Evolutionary conservation across 805 yeast genomes (phyloP), one percentile per base, ranked within the genome.

Genomic region (Saccharomyces jurei): DNA sequence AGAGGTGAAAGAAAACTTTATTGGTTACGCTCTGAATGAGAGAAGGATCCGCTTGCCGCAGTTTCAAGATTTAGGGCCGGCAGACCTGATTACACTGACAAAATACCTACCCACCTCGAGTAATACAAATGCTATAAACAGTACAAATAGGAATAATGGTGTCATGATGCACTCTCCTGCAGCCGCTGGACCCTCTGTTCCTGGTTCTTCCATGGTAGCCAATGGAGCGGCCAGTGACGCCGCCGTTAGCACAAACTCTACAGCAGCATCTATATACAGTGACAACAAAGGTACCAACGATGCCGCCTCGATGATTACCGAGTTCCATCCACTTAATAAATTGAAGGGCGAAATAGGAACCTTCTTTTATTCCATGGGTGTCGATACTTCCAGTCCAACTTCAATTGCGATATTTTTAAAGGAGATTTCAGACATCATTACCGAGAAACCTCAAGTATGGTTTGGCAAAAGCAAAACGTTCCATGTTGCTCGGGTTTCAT

Each of bases 361-460:
- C 1, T 87, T 80, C 66, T 74, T 87, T 49, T 87, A 87, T 68
- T 83, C 81, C 60, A 79, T 88, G 0, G 96, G 96, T 6, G 77
- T 83, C 1, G 92, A 87, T 64, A 84, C 87, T 21, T 82, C 89
- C 26, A 84, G 82, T 62, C 80, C 89, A 14, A 87, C 94, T 1
- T 79, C 90, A 1, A 82, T 87, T 53, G 91, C 92, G 10, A 90
- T 90, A 1, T 82, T 83, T 54, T 71, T 87, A 54, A 87, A 86
- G 65, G 78, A 81, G 6, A 67, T 87, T 58, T 84, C 89, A 32
- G 86, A 80, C 53, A 74, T 83, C 41, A 82, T 87, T 30, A 69
- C 78, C 27, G 81, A 79, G 55, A 72, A 80, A 31, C 81, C 83
- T 5, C 96, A 87, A 67, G 73, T 80, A 48, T 87, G 96, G 96